phyloP scores from a whole-genome alignment of 2,329 filamentous ascomycete species.

The Alternaria rosae region DNA sequence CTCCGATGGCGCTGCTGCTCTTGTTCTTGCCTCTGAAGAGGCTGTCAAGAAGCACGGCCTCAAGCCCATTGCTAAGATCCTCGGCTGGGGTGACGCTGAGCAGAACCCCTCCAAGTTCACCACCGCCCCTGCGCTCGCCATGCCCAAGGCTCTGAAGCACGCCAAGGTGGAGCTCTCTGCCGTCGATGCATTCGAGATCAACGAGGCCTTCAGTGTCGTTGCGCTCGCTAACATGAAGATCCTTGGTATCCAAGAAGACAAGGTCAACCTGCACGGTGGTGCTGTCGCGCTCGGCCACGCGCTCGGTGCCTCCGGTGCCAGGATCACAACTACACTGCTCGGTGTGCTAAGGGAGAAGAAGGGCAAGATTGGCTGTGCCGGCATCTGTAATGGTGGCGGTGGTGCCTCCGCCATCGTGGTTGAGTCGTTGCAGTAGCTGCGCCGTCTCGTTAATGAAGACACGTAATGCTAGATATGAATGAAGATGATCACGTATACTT shows the following conservation, averaged over 20 bases:
- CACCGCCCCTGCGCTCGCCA: slow-evolving; percentile 88
- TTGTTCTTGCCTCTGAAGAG: slow-evolving; percentile 92
- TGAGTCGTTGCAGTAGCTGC: slow-evolving; percentile 62
- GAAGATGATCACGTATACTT: not conserved
- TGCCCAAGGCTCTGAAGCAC: slow-evolving; percentile 97
- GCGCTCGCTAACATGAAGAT: slow-evolving; percentile 96
- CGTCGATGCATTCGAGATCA: slow-evolving; percentile 97
- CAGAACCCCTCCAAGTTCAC: slow-evolving; percentile 95
- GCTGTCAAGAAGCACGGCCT: slow-evolving; percentile 91
- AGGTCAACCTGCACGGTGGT: slow-evolving; percentile 94
- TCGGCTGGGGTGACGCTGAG: slow-evolving; percentile 95
- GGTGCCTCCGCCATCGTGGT: slow-evolving; percentile 94
- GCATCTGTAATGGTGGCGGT: slow-evolving; percentile 97
- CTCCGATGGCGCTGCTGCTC: slow-evolving; percentile 90
- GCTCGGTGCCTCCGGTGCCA: slow-evolving; percentile 89
- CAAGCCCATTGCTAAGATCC: slow-evolving; percentile 94
- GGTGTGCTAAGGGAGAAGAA: slow-evolving; percentile 89
- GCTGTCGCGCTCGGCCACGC: slow-evolving; percentile 96
- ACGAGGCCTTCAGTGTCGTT: slow-evolving; percentile 98
- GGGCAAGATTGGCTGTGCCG: slow-evolving; percentile 90
- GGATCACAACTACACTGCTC: slow-evolving; percentile 89
- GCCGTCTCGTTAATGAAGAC: slow-evolving; percentile 5
- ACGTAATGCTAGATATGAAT: slow-evolving; percentile 12
- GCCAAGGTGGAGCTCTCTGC: slow-evolving; percentile 79
- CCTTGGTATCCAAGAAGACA: slow-evolving; percentile 77